Evolutionary conservation across 805 yeast genomes (phyloP).

Genomic region (Ogataea methylovora): DNA sequence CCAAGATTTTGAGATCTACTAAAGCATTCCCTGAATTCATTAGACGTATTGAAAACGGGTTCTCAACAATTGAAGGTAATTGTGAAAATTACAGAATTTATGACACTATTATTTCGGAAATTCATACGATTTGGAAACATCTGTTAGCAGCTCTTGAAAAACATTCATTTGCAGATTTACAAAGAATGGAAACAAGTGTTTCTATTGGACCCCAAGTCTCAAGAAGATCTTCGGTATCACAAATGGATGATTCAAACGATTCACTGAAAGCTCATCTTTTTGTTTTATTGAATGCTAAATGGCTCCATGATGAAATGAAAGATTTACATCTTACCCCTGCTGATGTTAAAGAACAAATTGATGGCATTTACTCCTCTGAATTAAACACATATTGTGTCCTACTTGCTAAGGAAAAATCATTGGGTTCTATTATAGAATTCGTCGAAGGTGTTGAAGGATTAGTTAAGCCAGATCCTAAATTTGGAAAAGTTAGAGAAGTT

Average conservation of each 20-base stretch:
- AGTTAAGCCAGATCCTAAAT: constrained; percentile 27
- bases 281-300: constrained; percentile 45
- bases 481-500: constrained; percentile 17
- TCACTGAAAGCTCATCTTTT: constrained; percentile 23
- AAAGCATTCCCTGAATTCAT: constrained; percentile 41
- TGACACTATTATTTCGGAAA: constrained; percentile 11
- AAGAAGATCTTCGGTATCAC: neutral
- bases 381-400: constrained; percentile 34
- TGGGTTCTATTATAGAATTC: constrained; percentile 64
- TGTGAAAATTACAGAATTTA: constrained; percentile 8
- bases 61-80: constrained; percentile 8
- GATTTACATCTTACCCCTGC: constrained; percentile 16
- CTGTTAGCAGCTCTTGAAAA: neutral
- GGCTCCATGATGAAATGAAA: constrained; percentile 36
- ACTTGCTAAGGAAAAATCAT: constrained; percentile 38
- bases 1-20: constrained; percentile 34
- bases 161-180: too few species aligned
- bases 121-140: constrained; percentile 15
- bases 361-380: constrained; percentile 25
- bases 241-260: neutral
- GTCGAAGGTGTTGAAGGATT: constrained; percentile 55
- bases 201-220: too few species aligned
- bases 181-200: too few species aligned
- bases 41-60: constrained; percentile 27
- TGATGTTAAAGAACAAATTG: constrained; percentile 19